A percentile compares a stretch with the other conserved stretches of the same genome.
Evolutionary conservation across 1,284 basidiomycete genomes (phyloP).

Genomic region (Wolfiporia cocos): DNA sequence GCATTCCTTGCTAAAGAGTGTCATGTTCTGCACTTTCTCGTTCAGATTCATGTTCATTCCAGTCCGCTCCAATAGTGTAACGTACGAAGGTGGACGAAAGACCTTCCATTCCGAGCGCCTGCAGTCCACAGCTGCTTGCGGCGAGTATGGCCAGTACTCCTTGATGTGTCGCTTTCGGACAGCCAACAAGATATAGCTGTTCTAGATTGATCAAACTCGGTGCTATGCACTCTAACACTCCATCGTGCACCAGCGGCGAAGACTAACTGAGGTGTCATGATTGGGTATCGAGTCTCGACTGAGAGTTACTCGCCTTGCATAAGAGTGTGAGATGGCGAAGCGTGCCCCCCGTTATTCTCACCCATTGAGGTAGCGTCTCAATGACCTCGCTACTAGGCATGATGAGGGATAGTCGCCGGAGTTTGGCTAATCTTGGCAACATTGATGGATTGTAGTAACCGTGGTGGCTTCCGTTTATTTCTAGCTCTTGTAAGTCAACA

Average conservation of each 20-base stretch:
- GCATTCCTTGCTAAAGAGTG: slow-evolving; percentile 36
- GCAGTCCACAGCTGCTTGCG: slow-evolving; percentile 37
- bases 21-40: slow-evolving; percentile 39
- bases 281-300: too few relatives aligned
- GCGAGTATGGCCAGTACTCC: slow-evolving; percentile 48
- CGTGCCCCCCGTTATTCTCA: slow-evolving; percentile 33
- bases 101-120: slow-evolving; percentile 55
- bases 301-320: slow-evolving; percentile 48
- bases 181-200: slow-evolving; percentile 55
- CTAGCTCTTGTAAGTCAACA: slow-evolving; percentile 42
- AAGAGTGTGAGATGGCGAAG: slow-evolving; percentile 55
- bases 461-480: slow-evolving; percentile 61
- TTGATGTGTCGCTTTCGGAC: slow-evolving; percentile 56
- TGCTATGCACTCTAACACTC: slow-evolving; percentile 40
- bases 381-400: slow-evolving; percentile 61
- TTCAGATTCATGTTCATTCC: background rate
- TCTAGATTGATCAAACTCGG: slow-evolving; percentile 42
- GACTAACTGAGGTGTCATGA: slow-evolving; percentile 29
- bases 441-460: slow-evolving; percentile 46
- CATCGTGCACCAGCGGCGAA: slow-evolving; percentile 51
- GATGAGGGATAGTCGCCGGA: slow-evolving; percentile 49
- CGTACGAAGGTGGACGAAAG: slow-evolving; percentile 56
- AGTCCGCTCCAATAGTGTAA: slow-evolving; percentile 8
- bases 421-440: slow-evolving; percentile 38
- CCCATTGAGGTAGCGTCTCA: slow-evolving; percentile 43